These are phyloP conservation scores for Lodderomyces orthopsilosis DNA, from an alignment of 1,139 yeast species.

Conservation along the genomic window DNA sequence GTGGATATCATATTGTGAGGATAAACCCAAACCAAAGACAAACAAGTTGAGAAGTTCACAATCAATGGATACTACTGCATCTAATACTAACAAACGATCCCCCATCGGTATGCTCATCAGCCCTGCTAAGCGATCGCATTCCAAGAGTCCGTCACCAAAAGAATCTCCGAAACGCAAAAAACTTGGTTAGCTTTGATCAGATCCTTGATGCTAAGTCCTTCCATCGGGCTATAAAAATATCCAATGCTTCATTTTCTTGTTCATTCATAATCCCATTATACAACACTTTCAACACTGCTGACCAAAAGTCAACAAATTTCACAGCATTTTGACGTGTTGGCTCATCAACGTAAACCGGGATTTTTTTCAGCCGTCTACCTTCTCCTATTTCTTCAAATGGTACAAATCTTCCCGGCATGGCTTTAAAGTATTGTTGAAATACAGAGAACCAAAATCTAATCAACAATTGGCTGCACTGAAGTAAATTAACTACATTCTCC, in stretches of 20 bases:
- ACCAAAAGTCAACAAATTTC: slow-evolving; percentile 54
- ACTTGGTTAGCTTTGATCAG: slow-evolving; percentile 7
- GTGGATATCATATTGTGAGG: slow-evolving; percentile 7
- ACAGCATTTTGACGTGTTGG: slow-evolving; percentile 29
- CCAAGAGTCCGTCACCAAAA: background rate
- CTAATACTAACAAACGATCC: too few species aligned
- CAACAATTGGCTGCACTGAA: slow-evolving; percentile 42
- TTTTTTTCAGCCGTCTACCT: slow-evolving; percentile 20
- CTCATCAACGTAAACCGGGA: slow-evolving; percentile 19
- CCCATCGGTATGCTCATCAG: background rate
- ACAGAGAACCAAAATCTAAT: slow-evolving; percentile 56
- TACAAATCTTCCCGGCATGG: slow-evolving; percentile 14
- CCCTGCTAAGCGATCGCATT: background rate
- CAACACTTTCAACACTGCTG: slow-evolving; percentile 35
- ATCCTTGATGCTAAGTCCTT: slow-evolving; percentile 16
- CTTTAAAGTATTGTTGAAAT: slow-evolving; percentile 47
- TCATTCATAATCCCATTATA: slow-evolving; percentile 38
- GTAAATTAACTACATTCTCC: slow-evolving; percentile 29
- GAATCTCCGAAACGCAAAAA: slow-evolving; percentile 4
- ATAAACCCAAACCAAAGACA: background rate
- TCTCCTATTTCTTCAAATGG: slow-evolving; percentile 27
- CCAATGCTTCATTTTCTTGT: slow-evolving; percentile 38
- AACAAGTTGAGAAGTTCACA: too few species aligned
- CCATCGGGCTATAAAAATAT: slow-evolving; percentile 43
- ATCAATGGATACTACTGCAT: too few species aligned